Percentiles rank a stretch among this genome's conserved stretches.
Evolutionary conservation across 371 early-diverging fungal genomes (phyloP).

Genomic region (Dichotomocladium elegans): DNA sequence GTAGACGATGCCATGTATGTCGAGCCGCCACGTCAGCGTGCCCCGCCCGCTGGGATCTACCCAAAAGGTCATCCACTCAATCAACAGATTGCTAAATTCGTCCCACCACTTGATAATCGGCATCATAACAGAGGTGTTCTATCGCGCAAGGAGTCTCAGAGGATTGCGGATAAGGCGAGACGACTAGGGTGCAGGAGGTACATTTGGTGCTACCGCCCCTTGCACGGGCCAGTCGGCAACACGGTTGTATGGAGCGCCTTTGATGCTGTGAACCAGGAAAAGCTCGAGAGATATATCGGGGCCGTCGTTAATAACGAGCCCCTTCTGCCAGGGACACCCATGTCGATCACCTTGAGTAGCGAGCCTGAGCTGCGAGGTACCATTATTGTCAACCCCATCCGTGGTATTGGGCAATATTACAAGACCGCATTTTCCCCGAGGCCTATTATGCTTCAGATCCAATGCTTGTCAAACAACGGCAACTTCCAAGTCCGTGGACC

Average conservation of each 20-base stretch:
- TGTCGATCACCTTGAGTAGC: neutral
- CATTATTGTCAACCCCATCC: constrained; percentile 6
- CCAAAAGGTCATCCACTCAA: constrained; percentile 10
- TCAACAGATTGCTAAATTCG: neutral
- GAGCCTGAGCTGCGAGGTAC: constrained; percentile 8
- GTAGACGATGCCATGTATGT: constrained; percentile 1
- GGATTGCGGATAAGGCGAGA: constrained; percentile 2
- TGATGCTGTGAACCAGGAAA: constrained; percentile 10
- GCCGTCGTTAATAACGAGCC: constrained; percentile 5
- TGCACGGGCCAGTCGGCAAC: neutral
- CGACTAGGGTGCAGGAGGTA: constrained; percentile 1
- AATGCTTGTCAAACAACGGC: constrained; percentile 3
- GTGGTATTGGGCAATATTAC: constrained; percentile 5
- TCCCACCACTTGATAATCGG: neutral
- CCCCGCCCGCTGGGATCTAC: neutral
- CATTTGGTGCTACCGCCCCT: constrained; percentile 20
- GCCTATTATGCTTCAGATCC: constrained; percentile 2
- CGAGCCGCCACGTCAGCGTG: neutral
- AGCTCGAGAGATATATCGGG: constrained; percentile 8
- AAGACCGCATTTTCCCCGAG: neutral
- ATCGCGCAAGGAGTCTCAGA: constrained; percentile 7
- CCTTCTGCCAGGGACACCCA: neutral
- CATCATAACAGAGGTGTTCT: neutral
- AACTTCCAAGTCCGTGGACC: constrained; percentile 6
- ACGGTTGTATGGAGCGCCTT: constrained; percentile 15